A percentile compares a stretch with the other conserved stretches of the same genome.
phyloP scores from a whole-genome alignment of 2,329 filamentous ascomycete species.

The Aureobasidium melanogenum region DNA sequence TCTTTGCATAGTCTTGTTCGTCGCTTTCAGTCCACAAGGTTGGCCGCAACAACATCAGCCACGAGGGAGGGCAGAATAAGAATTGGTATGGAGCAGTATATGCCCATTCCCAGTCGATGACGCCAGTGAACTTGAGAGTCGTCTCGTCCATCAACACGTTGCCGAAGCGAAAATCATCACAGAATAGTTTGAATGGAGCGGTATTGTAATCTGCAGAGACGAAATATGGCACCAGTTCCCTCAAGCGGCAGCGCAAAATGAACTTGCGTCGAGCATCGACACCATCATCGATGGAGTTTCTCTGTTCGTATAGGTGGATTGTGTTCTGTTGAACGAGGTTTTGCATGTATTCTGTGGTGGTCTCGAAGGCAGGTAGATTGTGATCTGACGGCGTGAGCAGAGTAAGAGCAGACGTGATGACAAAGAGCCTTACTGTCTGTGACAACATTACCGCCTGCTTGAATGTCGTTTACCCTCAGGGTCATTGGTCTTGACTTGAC shows the following conservation, averaged over 20 bases:
- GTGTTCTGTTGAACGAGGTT: slow-evolving; percentile 18
- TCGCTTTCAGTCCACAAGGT: neutral
- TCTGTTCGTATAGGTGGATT: slow-evolving; percentile 20
- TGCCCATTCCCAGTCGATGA: slow-evolving; percentile 22
- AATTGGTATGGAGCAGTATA: slow-evolving; percentile 18
- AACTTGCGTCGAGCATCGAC: slow-evolving; percentile 22
- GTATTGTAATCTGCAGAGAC: slow-evolving; percentile 6
- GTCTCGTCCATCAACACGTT: slow-evolving; percentile 19
- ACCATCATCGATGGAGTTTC: slow-evolving; percentile 19
- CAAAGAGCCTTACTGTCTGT: neutral
- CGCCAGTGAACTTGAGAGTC: slow-evolving; percentile 16
- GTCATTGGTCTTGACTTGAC: neutral
- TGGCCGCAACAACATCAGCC: neutral
- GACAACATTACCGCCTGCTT: slow-evolving; percentile 6
- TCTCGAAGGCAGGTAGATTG: neutral
- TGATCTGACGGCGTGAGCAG: neutral
- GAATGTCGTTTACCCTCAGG: neutral
- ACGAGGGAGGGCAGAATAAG: slow-evolving; percentile 17
- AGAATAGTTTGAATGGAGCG: slow-evolving; percentile 1
- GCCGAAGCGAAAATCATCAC: slow-evolving; percentile 19
- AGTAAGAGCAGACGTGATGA: neutral
- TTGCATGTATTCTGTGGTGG: slow-evolving; percentile 18
- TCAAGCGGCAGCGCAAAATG: slow-evolving; percentile 18
- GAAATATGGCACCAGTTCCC: slow-evolving; percentile 15
- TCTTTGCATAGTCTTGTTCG: neutral